Evolutionary conservation across 1,284 basidiomycete species (phyloP), one percentile per base, ranked within the genome.

Genomic region (Cystobasidium pallidum): DNA sequence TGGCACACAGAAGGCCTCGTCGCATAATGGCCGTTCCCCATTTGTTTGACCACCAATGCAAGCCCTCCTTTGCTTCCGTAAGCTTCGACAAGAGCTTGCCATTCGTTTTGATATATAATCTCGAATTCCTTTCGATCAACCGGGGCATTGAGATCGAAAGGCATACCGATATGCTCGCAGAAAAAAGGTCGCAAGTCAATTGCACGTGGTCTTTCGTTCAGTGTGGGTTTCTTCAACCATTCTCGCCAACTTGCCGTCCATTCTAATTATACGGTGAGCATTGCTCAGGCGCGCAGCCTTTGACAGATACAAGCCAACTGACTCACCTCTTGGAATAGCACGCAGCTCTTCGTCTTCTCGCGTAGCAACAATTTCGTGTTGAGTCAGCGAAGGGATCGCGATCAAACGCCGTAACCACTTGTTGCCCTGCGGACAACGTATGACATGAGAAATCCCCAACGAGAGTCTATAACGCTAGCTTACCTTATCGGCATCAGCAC

Each of bases 121-220:
- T 84, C 82, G 63, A 88, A 81, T 6, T 81, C 83, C 1, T 83
- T 82, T 66, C 87, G 78, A 75, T 91, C 88, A 26, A 82, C 82
- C 1, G 83, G 78, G 59, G 81, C 81, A 75, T 87, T 88, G 1
- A 89, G 87, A 79, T 92, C 89, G 52, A 91, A 82, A 11, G 82
- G 79, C n/a, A 92, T 83, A 73, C 83, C 78, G 3, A 82, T 83
- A 78, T 92, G 91, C 71, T 86, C 82, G 81, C 90, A 92, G 51
- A 91, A 77, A 75, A 89, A 87, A 10, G 79, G 76, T 7, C 82
- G 81, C 75, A 88, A 91, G 78, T 90, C 86, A 58, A 91, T 79
- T 7, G 65, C 70, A n/a, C 84, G 83, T 0, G 90, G 90, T 75
- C 67, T 82, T 76, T 66, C 86, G 6, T 15, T 19, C 10, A 39